Evolutionary conservation across 768 basidiomycete genomes (phyloP).

Genomic region (Russula sp.): DNA sequence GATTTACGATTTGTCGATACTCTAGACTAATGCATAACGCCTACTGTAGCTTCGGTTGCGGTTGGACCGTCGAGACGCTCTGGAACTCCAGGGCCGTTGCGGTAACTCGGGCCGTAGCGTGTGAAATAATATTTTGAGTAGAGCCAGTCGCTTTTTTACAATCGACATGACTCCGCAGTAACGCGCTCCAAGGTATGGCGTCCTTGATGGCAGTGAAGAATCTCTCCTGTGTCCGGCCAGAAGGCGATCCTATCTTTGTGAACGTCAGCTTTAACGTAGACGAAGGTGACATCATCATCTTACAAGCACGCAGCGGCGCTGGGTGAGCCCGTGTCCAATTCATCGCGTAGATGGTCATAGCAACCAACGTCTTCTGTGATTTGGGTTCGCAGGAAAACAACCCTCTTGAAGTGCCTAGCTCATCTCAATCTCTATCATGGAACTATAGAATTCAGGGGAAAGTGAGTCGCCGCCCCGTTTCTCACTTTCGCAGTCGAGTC

Average conservation of each 20-base stretch:
- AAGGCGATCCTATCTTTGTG: slow-evolving; percentile 50
- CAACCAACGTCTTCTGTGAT: neutral
- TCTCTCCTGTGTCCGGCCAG: slow-evolving; percentile 44
- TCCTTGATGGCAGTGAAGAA: slow-evolving; percentile 48
- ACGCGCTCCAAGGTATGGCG: slow-evolving; percentile 1
- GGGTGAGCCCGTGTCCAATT: slow-evolving; percentile 40
- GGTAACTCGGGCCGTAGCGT: slow-evolving; percentile 12
- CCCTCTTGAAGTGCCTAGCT: slow-evolving; percentile 78
- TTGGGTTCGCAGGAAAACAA: slow-evolving; percentile 45
- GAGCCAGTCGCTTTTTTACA: neutral
- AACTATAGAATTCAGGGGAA: slow-evolving; percentile 57
- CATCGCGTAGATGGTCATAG: neutral
- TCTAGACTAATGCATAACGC: slow-evolving; percentile 23
- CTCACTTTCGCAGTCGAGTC: neutral
- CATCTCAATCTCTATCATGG: slow-evolving; percentile 71
- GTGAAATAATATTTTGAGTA: neutral
- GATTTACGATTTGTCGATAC: slow-evolving; percentile 18
- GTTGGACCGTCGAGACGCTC: neutral
- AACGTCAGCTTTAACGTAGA: slow-evolving; percentile 55
- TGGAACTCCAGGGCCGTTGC: neutral
- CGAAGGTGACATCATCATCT: slow-evolving; percentile 66
- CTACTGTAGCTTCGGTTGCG: neutral
- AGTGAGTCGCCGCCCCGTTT: slow-evolving; percentile 37
- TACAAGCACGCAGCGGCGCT: slow-evolving; percentile 77
- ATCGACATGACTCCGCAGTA: neutral